phyloP scores from a whole-genome alignment of 257 asterid genomes.

The Asclepias syriaca region DNA sequence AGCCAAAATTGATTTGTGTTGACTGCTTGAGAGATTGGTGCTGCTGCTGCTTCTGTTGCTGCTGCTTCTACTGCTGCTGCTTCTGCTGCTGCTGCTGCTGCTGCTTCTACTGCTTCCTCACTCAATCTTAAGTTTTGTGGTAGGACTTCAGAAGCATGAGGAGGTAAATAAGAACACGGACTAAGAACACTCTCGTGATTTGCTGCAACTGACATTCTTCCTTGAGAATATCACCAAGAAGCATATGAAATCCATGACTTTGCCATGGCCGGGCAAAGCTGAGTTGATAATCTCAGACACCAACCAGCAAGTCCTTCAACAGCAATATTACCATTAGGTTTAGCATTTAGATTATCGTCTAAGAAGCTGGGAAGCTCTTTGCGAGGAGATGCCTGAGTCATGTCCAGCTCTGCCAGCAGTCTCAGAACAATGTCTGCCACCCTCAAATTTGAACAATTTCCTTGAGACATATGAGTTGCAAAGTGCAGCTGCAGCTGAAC shows the following conservation, averaged over 20 bases:
- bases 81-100: too few species aligned
- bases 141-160: slow-evolving; percentile 60
- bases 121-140: slow-evolving; percentile 62
- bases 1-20: too few species aligned
- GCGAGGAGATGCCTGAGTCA: slow-evolving; percentile 35
- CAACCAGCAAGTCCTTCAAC: slow-evolving; percentile 76
- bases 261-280: too few species aligned
- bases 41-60: too few species aligned
- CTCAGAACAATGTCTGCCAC: slow-evolving; percentile 50
- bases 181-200: slow-evolving; percentile 32
- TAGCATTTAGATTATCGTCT: slow-evolving; percentile 32
- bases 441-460: slow-evolving; percentile 32
- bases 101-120: slow-evolving; percentile 59
- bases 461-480: too few species aligned
- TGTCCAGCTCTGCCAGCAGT: slow-evolving; percentile 51
- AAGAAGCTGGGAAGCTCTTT: slow-evolving; percentile 29
- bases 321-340: slow-evolving; percentile 33
- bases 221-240: slow-evolving; percentile 88
- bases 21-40: too few species aligned
- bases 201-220: slow-evolving; percentile 52
- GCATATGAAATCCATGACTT: slow-evolving; percentile 95
- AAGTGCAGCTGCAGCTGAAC: too few species aligned
- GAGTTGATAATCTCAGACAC: slow-evolving; percentile 64
- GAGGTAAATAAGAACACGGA: slow-evolving; percentile 58
- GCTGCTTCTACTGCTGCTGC: too few species aligned